These are phyloP conservation scores for Alternaria panax DNA, from an alignment of 2,329 filamentous ascomycete species.

Conservation along the genomic window DNA sequence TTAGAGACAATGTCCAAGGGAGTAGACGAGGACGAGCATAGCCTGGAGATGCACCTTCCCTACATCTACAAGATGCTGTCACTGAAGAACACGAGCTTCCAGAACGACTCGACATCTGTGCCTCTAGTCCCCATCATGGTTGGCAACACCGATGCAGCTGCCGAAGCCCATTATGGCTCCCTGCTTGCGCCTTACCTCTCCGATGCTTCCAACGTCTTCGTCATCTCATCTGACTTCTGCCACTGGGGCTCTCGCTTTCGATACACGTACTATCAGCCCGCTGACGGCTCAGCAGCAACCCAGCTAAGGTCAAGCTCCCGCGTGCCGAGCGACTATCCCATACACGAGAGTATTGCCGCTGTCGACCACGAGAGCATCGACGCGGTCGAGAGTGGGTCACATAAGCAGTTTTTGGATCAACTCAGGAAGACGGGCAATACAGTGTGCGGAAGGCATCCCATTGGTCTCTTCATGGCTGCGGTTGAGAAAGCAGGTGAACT, in stretches of 20 bases:
- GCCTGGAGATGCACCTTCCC: slow-evolving; percentile 94
- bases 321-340: slow-evolving; percentile 60
- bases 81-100: slow-evolving; percentile 44
- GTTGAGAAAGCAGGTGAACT: slow-evolving; percentile 65
- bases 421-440: slow-evolving; percentile 82
- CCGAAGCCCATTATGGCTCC: slow-evolving; percentile 73
- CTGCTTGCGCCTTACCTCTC: slow-evolving; percentile 80
- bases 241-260: slow-evolving; percentile 89
- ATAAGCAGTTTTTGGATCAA: slow-evolving; percentile 73
- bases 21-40: slow-evolving; percentile 85
- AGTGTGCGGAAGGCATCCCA: slow-evolving; percentile 92
- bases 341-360: slow-evolving; percentile 83
- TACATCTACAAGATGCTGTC: slow-evolving; percentile 84
- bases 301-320: slow-evolving; percentile 50
- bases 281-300: slow-evolving; percentile 48
- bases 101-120: slow-evolving; percentile 65
- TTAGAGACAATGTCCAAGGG: slow-evolving; percentile 63
- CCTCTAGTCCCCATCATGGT: slow-evolving; percentile 85
- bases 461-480: slow-evolving; percentile 89
- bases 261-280: slow-evolving; percentile 79
- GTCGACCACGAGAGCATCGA: slow-evolving; percentile 85
- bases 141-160: slow-evolving; percentile 71
- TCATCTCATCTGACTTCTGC: slow-evolving; percentile 95
- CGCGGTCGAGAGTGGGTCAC: slow-evolving; percentile 78
- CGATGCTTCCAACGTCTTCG: slow-evolving; percentile 79